Evolutionary conservation across 257 asterid genomes (phyloP), one percentile per base, ranked within the genome.

Genomic region (Solanum chaucha): DNA sequence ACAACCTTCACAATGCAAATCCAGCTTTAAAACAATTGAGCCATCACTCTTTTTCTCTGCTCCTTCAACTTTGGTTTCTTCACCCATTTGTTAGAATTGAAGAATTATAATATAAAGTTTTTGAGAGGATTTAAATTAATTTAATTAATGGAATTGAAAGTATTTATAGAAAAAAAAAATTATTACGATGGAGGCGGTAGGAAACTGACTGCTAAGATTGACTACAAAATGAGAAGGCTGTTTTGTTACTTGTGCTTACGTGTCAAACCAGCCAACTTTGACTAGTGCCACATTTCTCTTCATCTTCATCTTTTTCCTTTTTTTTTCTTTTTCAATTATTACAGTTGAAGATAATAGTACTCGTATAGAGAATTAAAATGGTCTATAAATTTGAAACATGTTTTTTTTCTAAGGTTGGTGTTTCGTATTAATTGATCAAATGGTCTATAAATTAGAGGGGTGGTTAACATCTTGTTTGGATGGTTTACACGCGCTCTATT

Each of bases 1-100:
- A 87, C 91, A 89, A 4, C 91, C 91, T 73, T 89, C 89, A 75
- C 91, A 89, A 89, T 89, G 91, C 86, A 89, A 87, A 83, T 89
- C 91, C 8, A 87, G 86, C 80, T 87, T 89, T 59, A 89, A 87
- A n/a, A 89, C 88, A 15, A 78, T 75, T 83, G 84, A 12, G 41
- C n/a, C 87, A 10, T 83, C 89, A 6, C 20, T 51, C 30, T 68
- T 86, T 26, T 80, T 80, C 40, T 80, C 85, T 44, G 41, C 41
- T 26, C 85, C 85, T 46, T 28, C 32, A 46, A 46, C 85, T 80
- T 80, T 46, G 85, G 40, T 10, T 28, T 46, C 67, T 80, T 88
- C 82, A 14, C 85, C 85, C 85, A 80, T 80, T 46, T 28, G 38
- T 10, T 10, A 3, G 59, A 75, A 75, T 22, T n/a, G 34, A 22